Evolutionary conservation across 1,139 yeast species (phyloP).

Genomic region (Pichia sp.): DNA sequence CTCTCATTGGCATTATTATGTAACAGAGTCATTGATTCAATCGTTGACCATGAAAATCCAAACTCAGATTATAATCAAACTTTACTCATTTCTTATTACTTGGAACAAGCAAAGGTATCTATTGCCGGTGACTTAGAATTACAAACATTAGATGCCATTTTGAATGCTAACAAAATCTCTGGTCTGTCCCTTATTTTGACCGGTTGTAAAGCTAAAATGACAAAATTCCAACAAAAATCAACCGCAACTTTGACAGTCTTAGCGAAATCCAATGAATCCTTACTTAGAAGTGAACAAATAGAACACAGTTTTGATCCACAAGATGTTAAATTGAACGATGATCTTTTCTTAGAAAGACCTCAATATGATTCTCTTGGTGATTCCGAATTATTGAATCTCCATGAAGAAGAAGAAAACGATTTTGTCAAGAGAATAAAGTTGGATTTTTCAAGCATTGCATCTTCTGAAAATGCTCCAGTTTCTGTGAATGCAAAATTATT

Average conservation of each 20-base stretch:
- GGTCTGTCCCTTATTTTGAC: constrained; percentile 67
- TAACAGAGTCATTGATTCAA: constrained; percentile 35
- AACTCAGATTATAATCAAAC: constrained; percentile 28
- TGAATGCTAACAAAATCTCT: constrained; percentile 55
- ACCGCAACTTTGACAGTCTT: constrained; percentile 76
- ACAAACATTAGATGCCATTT: constrained; percentile 49
- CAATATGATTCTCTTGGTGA: constrained; percentile 60
- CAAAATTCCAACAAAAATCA: constrained; percentile 73
- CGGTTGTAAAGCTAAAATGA: constrained; percentile 87
- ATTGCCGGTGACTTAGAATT: constrained; percentile 62
- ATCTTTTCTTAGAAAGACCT: constrained; percentile 75
- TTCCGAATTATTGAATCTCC: constrained; percentile 36
- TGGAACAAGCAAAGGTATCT: constrained; percentile 67
- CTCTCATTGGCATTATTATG: constrained; percentile 41
- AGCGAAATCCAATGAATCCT: constrained; percentile 54
- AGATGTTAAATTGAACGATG: constrained; percentile 67
- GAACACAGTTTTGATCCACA: constrained; percentile 42
- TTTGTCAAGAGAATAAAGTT: constrained; percentile 41
- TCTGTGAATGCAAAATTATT: constrained; percentile 36
- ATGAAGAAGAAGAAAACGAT: constrained; percentile 13
- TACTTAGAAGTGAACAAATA: constrained; percentile 26
- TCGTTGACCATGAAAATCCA: constrained; percentile 30
- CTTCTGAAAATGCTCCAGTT: constrained; percentile 9
- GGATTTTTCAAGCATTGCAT: constrained; percentile 32
- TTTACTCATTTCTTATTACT: constrained; percentile 48